Evolutionary conservation across 2,329 filamentous ascomycete genomes (phyloP).

Genomic region (Colletotrichum sojae): DNA sequence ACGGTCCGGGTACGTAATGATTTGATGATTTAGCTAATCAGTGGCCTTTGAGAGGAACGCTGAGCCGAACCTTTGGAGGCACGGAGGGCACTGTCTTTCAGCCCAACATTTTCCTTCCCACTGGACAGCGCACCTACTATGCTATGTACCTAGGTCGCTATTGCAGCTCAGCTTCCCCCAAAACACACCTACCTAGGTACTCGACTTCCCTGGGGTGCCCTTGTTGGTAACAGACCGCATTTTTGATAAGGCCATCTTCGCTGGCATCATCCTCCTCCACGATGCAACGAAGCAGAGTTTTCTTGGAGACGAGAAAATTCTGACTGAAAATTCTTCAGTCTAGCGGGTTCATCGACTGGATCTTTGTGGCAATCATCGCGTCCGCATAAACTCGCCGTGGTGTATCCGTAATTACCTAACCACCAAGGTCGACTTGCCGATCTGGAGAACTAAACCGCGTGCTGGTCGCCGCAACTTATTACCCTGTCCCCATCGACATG

Average conservation of each 20-base stretch:
- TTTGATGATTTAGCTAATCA: constrained; percentile 6
- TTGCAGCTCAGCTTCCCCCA: constrained; percentile 10
- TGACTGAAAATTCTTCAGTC: constrained; percentile 19
- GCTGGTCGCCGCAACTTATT: constrained; percentile 4
- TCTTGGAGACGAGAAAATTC: constrained; percentile 18
- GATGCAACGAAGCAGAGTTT: constrained; percentile 1
- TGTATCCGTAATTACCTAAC: not conserved
- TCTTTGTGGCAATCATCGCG: constrained; percentile 28
- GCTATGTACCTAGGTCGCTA: not conserved
- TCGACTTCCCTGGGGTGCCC: constrained; percentile 7
- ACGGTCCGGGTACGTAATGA: constrained; percentile 23
- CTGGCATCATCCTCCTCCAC: constrained; percentile 13
- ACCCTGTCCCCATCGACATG: constrained; percentile 21
- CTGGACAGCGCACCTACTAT: not conserved
- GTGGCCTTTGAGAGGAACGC: not conserved
- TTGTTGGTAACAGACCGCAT: constrained; percentile 16
- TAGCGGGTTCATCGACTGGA: constrained; percentile 8
- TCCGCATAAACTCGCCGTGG: constrained; percentile 16
- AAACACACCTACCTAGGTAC: no score
- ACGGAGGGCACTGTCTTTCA: not conserved
- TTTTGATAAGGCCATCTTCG: not conserved
- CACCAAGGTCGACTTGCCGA: constrained; percentile 5
- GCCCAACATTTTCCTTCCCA: constrained; percentile 4
- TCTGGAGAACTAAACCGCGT: not conserved
- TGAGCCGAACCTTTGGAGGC: not conserved